These are phyloP conservation scores for Mallotus japonicus DNA, from an alignment of 441 rosid species.

Conservation along the genomic window DNA sequence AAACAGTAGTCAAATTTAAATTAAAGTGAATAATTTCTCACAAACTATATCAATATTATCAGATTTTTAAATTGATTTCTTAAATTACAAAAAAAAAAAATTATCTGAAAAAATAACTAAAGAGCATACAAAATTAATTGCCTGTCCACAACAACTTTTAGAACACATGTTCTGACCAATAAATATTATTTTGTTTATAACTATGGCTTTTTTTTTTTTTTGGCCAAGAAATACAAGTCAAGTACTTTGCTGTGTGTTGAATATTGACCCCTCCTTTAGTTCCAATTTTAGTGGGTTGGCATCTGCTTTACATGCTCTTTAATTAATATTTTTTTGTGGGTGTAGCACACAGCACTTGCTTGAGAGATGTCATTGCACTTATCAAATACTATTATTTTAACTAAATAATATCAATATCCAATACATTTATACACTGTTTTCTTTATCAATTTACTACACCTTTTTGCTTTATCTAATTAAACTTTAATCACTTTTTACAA, in stretches of 20 bases:
- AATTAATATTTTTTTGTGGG: background rate
- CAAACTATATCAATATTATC: too few species aligned
- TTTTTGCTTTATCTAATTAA: too few species aligned
- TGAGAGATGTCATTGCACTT: constrained; percentile 20
- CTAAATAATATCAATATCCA: too few species aligned
- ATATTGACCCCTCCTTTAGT: background rate
- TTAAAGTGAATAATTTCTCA: too few species aligned
- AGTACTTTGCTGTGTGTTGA: background rate
- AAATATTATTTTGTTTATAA: background rate
- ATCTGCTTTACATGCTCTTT: background rate
- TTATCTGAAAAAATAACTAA: too few species aligned
- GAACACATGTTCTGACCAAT: background rate
- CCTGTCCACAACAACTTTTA: background rate
- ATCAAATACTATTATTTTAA: background rate
- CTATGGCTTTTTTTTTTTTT: background rate
- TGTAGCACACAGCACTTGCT: background rate
- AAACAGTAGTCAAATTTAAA: too few species aligned
- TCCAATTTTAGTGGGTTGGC: background rate
- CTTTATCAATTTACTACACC: too few species aligned
- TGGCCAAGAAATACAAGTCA: too few species aligned
- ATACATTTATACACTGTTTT: too few species aligned
- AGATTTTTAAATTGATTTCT: too few species aligned
- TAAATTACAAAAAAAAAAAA: too few species aligned
- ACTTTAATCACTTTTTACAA: too few species aligned
- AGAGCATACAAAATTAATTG: background rate